Conservation (phyloP, 192 early-diverging fungal genomes). For the Linnemannia schmuckeri region DNA sequence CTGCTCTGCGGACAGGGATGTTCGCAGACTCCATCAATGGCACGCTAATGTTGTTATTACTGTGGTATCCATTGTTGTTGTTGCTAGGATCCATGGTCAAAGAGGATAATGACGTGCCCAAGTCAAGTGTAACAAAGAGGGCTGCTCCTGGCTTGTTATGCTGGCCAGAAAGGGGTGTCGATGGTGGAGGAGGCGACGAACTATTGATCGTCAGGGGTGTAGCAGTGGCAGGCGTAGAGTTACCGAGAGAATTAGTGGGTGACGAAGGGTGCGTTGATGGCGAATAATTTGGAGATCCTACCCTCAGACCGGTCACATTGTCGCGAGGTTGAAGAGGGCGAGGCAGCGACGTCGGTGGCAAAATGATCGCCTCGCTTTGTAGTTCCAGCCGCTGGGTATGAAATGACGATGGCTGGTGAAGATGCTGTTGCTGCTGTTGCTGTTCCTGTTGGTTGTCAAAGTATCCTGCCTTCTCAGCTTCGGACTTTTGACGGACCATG, state of each 20-base stretch:
- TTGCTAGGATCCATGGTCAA: neutral
- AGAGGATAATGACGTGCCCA: neutral
- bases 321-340: conserved; percentile 43
- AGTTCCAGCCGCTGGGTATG: conserved; percentile 2
- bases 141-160: neutral
- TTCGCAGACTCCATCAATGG: conserved; percentile 12
- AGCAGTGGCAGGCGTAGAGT: neutral
- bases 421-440: conserved; percentile 8
- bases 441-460: conserved; percentile 20
- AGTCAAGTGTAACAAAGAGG: neutral
- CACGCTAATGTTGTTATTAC: neutral
- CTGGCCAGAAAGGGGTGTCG: neutral
- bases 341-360: conserved; percentile 39
- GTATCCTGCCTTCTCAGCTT: conserved; percentile 11
- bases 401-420: neutral
- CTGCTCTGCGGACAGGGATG: conserved; percentile 21
- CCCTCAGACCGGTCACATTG: conserved; percentile 18
- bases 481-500: neutral
- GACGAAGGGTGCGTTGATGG: conserved; percentile 1
- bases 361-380: conserved; percentile 25
- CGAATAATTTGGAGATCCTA: conserved; percentile 14
- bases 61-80: conserved; percentile 7
- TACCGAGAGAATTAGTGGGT: conserved; percentile 1
- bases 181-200: neutral
- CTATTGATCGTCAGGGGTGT: neutral